A percentile compares a stretch with the other conserved stretches of the same genome.
These are phyloP conservation scores for Chaetomium cochliodes DNA, from an alignment of 495 filamentous ascomycete species.

Conservation along the genomic window DNA sequence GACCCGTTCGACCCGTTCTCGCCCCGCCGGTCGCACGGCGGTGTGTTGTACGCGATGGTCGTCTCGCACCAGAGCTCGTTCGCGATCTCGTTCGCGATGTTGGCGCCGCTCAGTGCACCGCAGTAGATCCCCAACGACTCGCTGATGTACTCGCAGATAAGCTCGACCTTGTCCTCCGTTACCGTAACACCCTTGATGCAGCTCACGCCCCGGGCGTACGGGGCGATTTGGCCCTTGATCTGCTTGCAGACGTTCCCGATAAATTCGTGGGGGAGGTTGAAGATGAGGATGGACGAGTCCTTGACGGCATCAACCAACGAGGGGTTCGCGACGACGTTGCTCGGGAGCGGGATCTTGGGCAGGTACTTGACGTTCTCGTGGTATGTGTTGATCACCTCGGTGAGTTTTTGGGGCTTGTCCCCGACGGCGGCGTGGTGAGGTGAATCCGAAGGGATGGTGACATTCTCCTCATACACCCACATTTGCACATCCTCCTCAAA, in stretches of 20 bases:
- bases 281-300: slow-evolving; percentile 83
- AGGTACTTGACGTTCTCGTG: slow-evolving; percentile 99
- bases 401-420: slow-evolving; percentile 76
- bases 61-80: slow-evolving; percentile 95
- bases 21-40: slow-evolving; percentile 60
- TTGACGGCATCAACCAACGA: slow-evolving; percentile 78
- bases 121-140: slow-evolving; percentile 91
- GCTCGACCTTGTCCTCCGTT: slow-evolving; percentile 69
- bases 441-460: slow-evolving; percentile 65
- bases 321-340: slow-evolving; percentile 86
- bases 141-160: slow-evolving; percentile 96
- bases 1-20: slow-evolving; percentile 24
- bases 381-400: slow-evolving; percentile 80
- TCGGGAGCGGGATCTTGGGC: slow-evolving; percentile 75
- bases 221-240: slow-evolving; percentile 82
- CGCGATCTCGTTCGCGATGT: slow-evolving; percentile 94
- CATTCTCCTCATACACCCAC: slow-evolving; percentile 94
- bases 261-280: slow-evolving; percentile 98
- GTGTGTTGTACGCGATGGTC: slow-evolving; percentile 93
- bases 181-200: slow-evolving; percentile 99
- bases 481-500: slow-evolving; percentile 92
- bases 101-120: slow-evolving; percentile 91
- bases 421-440: slow-evolving; percentile 50
- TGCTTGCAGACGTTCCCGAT: slow-evolving; percentile 82
- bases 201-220: slow-evolving; percentile 88